A percentile compares a stretch with the other conserved stretches of the same genome.
These are phyloP conservation scores for Aureobasidium sp. DNA, from an alignment of 2,329 filamentous ascomycete species.

Conservation along the genomic window DNA sequence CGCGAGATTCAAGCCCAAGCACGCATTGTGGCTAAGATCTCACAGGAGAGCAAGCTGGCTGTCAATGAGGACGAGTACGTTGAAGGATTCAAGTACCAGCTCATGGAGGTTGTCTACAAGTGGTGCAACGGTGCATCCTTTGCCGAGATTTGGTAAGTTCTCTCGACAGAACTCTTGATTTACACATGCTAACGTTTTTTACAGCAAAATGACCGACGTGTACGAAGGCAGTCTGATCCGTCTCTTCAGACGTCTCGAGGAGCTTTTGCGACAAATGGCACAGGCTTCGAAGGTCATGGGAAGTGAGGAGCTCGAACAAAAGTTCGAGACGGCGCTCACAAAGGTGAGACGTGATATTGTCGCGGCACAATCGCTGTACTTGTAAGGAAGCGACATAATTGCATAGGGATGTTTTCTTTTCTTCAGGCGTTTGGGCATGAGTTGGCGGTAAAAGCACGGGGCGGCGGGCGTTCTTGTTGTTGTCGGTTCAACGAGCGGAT, in stretches of 20 bases:
- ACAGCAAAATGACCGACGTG: conserved; percentile 95
- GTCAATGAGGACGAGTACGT: conserved; percentile 95
- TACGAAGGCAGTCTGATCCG: conserved; percentile 96
- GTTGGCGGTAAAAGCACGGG: background rate
- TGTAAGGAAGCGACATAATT: conserved; percentile 40
- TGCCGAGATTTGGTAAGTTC: conserved; percentile 82
- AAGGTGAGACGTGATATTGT: conserved; percentile 93
- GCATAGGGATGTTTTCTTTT: background rate
- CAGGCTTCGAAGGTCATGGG: conserved; percentile 98
- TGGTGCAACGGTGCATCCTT: conserved; percentile 91
- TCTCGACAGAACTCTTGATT: background rate
- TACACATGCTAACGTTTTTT: conserved; percentile 12
- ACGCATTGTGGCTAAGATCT: conserved; percentile 82
- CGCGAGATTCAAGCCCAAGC: conserved; percentile 83
- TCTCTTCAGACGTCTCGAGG: conserved; percentile 89
- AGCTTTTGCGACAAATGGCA: conserved; percentile 87
- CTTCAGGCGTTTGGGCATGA: background rate
- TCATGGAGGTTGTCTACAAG: conserved; percentile 92
- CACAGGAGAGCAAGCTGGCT: conserved; percentile 84
- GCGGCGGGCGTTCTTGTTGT: conserved; percentile 1
- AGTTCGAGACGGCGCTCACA: conserved; percentile 77
- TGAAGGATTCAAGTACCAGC: conserved; percentile 78
- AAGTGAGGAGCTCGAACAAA: conserved; percentile 82
- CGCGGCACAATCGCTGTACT: conserved; percentile 84
- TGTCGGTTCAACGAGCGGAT: conserved; percentile 6